A percentile compares a stretch with the other conserved stretches of the same genome.
Conservation (phyloP, 2,329 filamentous ascomycete genomes). For the Pseudogymnoascus sp. region DNA sequence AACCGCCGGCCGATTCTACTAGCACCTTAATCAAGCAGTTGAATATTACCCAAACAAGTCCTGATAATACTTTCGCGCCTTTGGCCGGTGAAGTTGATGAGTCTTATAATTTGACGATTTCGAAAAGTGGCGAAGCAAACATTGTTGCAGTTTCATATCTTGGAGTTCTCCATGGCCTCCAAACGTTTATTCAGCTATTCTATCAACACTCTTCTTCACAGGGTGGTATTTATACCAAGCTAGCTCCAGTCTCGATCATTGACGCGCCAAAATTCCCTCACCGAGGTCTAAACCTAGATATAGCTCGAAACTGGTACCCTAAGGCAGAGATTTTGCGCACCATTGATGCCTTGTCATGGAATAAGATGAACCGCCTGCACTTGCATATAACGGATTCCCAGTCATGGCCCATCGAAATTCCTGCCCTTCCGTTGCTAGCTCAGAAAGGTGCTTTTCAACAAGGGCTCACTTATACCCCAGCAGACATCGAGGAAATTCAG, state of each 20-base stretch:
- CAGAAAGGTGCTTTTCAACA: conserved; percentile 64
- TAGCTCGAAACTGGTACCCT: conserved; percentile 63
- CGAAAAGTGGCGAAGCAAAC: conserved; percentile 47
- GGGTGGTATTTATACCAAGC: conserved; percentile 56
- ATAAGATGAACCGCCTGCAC: conserved; percentile 77
- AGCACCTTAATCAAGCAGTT: conserved; percentile 50
- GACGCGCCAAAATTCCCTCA: conserved; percentile 69
- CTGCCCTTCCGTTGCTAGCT: conserved; percentile 62
- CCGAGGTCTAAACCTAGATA: conserved; percentile 72
- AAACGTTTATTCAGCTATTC: conserved; percentile 73
- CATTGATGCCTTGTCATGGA: conserved; percentile 69
- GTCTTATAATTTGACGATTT: conserved; percentile 61
- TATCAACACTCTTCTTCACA: conserved; percentile 53
- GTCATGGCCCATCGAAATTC: conserved; percentile 78
- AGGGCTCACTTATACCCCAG: conserved; percentile 57
- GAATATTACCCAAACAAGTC: conserved; percentile 49
- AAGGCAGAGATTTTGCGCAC: conserved; percentile 59
- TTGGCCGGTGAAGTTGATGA: conserved; percentile 61
- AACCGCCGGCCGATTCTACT: conserved; percentile 43
- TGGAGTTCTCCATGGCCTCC: conserved; percentile 64
- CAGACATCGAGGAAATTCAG: conserved; percentile 59
- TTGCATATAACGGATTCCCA: conserved; percentile 77
- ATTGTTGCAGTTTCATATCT: conserved; percentile 60
- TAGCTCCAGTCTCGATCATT: conserved; percentile 62
- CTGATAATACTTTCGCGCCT: conserved; percentile 53